Conservation (phyloP, 148 eudicot genomes). For the Oxyria digyna region DNA sequence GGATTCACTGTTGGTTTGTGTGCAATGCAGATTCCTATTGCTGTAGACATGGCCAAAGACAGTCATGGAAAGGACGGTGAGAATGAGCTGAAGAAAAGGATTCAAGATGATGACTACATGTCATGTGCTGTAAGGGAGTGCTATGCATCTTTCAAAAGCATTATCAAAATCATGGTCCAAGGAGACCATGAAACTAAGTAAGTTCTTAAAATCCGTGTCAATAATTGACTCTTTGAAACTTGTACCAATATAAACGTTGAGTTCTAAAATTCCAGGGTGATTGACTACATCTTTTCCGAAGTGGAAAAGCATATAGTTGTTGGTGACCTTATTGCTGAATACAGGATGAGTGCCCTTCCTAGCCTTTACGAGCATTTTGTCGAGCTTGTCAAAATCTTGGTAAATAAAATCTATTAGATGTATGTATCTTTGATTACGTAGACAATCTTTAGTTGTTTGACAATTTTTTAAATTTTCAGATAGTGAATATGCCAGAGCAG, state of each 20-base stretch:
- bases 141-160: slow-evolving; percentile 72
- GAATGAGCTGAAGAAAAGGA: slow-evolving; percentile 60
- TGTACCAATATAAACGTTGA: not conserved
- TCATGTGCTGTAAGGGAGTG: slow-evolving; percentile 78
- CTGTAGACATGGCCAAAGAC: slow-evolving; percentile 91
- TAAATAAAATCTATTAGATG: slow-evolving; percentile 14
- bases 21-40: slow-evolving; percentile 65
- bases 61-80: slow-evolving; percentile 52
- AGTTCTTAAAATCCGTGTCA: slow-evolving; percentile 13
- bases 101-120: slow-evolving; percentile 64
- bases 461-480: slow-evolving; percentile 13
- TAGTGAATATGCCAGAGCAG: slow-evolving; percentile 56
- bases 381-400: slow-evolving; percentile 73
- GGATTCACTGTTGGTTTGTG: not conserved
- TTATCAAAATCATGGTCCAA: slow-evolving; percentile 53
- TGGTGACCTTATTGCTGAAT: slow-evolving; percentile 36
- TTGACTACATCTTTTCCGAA: slow-evolving; percentile 38
- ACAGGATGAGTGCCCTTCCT: slow-evolving; percentile 83
- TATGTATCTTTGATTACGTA: not conserved
- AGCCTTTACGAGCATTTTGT: slow-evolving; percentile 70
- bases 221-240: not conserved
- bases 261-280: slow-evolving; percentile 5
- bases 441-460: not conserved
- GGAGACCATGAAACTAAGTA: slow-evolving; percentile 60
- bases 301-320: slow-evolving; percentile 50